phyloP scores from a whole-genome alignment of 2,329 filamentous ascomycete species.

The Ophiocordyceps camponoti-leonardi region DNA sequence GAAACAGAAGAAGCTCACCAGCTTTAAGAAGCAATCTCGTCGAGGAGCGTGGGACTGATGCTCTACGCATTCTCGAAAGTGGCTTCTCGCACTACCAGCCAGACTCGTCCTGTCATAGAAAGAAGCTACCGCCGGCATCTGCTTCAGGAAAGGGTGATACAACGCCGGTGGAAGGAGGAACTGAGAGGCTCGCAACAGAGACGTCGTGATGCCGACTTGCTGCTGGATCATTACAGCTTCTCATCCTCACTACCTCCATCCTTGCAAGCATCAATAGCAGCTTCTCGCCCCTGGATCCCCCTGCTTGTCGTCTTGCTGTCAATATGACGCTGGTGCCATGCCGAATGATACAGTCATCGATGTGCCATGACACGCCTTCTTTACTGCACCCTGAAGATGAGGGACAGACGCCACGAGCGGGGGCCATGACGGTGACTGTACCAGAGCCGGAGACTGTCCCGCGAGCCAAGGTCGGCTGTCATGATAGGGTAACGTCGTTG shows the following conservation, averaged over 20 bases:
- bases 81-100: background rate
- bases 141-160: background rate
- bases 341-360: background rate
- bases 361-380: background rate
- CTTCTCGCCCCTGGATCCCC: background rate
- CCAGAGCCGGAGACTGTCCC: background rate
- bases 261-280: background rate
- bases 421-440: background rate
- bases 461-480: background rate
- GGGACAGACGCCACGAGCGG: background rate
- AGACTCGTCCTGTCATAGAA: background rate
- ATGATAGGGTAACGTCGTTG: background rate
- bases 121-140: background rate
- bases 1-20: slow-evolving; percentile 28
- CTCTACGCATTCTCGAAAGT: no score
- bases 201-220: background rate
- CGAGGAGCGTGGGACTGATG: slow-evolving; percentile 16
- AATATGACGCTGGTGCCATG: background rate
- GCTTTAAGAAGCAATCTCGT: slow-evolving; percentile 31
- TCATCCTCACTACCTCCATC: background rate
- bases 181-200: background rate
- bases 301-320: background rate
- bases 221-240: background rate
- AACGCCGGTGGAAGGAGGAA: background rate
- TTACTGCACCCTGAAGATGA: background rate